A percentile compares a stretch with the other conserved stretches of the same genome.
Evolutionary conservation across 306 rosid genomes (phyloP).

Genomic region (Vachellia pachyceras): DNA sequence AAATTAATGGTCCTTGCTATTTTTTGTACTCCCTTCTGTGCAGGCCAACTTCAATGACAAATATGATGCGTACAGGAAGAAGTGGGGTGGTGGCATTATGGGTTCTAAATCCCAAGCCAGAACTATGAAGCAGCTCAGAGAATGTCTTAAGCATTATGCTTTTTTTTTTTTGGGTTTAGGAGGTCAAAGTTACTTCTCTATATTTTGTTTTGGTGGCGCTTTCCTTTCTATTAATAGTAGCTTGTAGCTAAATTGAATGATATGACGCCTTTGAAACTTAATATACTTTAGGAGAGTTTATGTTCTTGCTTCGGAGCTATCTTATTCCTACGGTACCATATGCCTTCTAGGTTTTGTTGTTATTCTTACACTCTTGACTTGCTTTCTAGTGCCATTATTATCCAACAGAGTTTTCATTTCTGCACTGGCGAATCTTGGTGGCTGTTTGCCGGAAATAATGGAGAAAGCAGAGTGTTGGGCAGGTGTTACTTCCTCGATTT

Average conservation of each 20-base stretch:
- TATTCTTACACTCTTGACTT: neutral
- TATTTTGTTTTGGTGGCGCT: slow-evolving; percentile 21
- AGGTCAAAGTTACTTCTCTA: slow-evolving; percentile 28
- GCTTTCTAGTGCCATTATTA: neutral
- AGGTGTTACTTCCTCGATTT: neutral
- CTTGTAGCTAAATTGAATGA: slow-evolving; percentile 5
- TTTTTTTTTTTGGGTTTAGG: slow-evolving; percentile 21
- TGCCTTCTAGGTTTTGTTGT: neutral
- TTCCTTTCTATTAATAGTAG: slow-evolving; percentile 23
- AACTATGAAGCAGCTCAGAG: neutral
- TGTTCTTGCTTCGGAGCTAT: neutral
- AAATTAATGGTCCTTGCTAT: neutral
- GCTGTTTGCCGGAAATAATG: neutral
- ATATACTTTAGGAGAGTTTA: slow-evolving; percentile 13
- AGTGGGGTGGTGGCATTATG: neutral
- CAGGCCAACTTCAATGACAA: slow-evolving; percentile 24
- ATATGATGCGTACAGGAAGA: neutral
- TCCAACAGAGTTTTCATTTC: neutral
- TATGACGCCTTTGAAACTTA: neutral
- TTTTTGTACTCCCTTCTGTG: neutral
- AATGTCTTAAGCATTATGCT: slow-evolving; percentile 21
- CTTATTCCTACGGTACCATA: neutral
- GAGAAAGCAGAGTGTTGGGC: neutral
- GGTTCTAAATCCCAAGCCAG: slow-evolving; percentile 1
- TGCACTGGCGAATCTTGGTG: neutral